A percentile compares a stretch with the other conserved stretches of the same genome.
Conservation (phyloP, 2,329 filamentous ascomycete genomes). For the Fusarium lyarnte region DNA sequence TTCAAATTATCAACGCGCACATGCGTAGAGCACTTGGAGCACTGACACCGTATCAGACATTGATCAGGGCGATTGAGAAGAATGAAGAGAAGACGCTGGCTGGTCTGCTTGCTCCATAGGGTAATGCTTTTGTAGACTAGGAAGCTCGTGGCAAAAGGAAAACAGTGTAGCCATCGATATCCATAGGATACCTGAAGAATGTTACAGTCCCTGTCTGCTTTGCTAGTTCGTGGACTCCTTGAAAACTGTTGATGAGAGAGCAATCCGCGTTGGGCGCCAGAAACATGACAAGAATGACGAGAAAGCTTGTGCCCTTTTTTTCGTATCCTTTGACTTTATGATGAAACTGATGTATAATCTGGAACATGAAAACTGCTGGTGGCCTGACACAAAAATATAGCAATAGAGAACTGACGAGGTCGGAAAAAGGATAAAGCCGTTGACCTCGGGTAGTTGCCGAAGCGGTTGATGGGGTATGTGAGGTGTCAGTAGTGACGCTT, state of each 20-base stretch:
- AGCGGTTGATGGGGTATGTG: constrained; percentile 15
- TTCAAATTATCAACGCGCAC: constrained; percentile 88
- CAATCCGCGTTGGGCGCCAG: not conserved
- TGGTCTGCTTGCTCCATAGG: constrained; percentile 47
- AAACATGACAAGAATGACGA: not conserved
- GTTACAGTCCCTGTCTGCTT: constrained; percentile 4
- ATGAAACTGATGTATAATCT: not conserved
- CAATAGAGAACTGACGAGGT: not conserved
- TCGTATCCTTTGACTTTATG: not conserved
- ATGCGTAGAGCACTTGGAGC: constrained; percentile 90
- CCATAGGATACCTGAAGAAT: constrained; percentile 4
- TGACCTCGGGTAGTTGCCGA: constrained; percentile 36
- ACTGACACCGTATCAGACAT: constrained; percentile 86
- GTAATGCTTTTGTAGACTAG: constrained; percentile 10
- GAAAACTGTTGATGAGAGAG: not conserved
- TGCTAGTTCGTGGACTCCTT: not conserved
- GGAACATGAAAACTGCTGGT: not conserved
- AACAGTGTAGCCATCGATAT: not conserved
- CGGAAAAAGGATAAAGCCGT: not conserved
- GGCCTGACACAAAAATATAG: not conserved
- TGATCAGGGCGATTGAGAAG: constrained; percentile 72
- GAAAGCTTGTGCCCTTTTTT: not conserved
- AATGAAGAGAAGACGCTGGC: constrained; percentile 64
- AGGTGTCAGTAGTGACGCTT: constrained; percentile 5
- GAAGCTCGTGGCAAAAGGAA: constrained; percentile 11